phyloP scores from a whole-genome alignment of 768 basidiomycete species.

The Aureoboletus auriporus region DNA sequence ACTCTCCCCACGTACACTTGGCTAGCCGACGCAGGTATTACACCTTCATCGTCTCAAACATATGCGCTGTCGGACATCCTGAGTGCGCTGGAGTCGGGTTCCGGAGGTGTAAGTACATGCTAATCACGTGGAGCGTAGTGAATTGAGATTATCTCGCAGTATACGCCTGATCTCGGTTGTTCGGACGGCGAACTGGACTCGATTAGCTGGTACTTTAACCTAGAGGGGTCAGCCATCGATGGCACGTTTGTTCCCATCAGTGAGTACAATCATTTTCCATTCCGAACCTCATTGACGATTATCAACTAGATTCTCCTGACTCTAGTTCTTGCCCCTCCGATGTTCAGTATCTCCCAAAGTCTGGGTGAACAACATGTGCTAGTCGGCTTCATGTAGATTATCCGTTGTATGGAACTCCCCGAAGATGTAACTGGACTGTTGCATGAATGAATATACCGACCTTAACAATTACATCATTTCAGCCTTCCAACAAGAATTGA shows the following conservation, averaged over 20 bases:
- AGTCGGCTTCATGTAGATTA: neutral
- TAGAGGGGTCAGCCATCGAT: conserved; percentile 45
- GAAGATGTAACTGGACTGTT: no score
- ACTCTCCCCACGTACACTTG: conserved; percentile 71
- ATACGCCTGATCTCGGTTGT: conserved; percentile 51
- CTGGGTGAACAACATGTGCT: conserved; percentile 2
- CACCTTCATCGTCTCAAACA: conserved; percentile 50
- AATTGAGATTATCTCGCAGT: conserved; percentile 23
- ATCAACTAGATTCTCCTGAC: conserved; percentile 43
- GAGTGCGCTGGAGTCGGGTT: conserved; percentile 50
- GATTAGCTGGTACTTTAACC: conserved; percentile 61
- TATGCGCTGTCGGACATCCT: conserved; percentile 54
- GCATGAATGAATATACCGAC: no score
- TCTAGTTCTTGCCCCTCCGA: conserved; percentile 45
- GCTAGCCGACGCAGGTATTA: conserved; percentile 72
- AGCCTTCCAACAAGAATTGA: no score
- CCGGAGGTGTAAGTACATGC: conserved; percentile 38
- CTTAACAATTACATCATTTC: no score
- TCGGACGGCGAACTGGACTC: conserved; percentile 32
- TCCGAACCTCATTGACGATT: neutral
- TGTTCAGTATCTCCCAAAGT: conserved; percentile 60
- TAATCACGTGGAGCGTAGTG: neutral
- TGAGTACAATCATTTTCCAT: conserved; percentile 24
- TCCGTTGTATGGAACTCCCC: no score
- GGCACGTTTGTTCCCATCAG: conserved; percentile 59